Conservation (phyloP, 2,329 filamentous ascomycete genomes). For the Penicillium sp. region DNA sequence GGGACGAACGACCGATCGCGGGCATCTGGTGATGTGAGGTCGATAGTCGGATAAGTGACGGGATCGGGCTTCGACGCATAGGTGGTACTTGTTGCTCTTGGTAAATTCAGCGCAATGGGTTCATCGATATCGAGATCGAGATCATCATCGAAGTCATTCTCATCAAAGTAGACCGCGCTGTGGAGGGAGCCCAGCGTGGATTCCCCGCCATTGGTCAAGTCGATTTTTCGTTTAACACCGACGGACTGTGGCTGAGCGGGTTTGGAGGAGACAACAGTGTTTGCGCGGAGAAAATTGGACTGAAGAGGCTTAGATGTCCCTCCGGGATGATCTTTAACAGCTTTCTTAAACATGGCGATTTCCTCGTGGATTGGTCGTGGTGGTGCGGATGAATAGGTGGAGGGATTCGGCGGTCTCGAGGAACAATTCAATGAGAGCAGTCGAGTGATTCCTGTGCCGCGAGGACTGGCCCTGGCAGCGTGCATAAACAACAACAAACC, state of each 20-base stretch:
- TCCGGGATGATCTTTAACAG: slow-evolving; percentile 47
- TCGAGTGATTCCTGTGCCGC: slow-evolving; percentile 31
- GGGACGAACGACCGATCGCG: slow-evolving; percentile 18
- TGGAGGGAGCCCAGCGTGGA: slow-evolving; percentile 52
- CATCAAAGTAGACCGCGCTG: slow-evolving; percentile 67
- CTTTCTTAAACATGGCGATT: slow-evolving; percentile 49
- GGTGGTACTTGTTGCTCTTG: slow-evolving; percentile 26
- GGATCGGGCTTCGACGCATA: slow-evolving; percentile 18
- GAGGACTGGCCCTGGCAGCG: slow-evolving; percentile 26
- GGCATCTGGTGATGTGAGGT: slow-evolving; percentile 15
- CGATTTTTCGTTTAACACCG: slow-evolving; percentile 49
- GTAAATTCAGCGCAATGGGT: slow-evolving; percentile 35
- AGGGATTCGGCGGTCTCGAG: slow-evolving; percentile 28
- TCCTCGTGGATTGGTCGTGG: slow-evolving; percentile 29
- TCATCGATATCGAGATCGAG: slow-evolving; percentile 66
- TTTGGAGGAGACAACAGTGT: slow-evolving; percentile 32
- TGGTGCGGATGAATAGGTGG: slow-evolving; percentile 36
- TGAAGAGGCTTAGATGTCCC: slow-evolving; percentile 42
- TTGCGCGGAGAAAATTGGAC: slow-evolving; percentile 37
- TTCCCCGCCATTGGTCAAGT: slow-evolving; percentile 38
- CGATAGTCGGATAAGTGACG: slow-evolving; percentile 30
- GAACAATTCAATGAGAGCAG: slow-evolving; percentile 31
- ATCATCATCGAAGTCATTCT: slow-evolving; percentile 88
- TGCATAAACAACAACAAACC: slow-evolving; percentile 36
- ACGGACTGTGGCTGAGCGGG: slow-evolving; percentile 33